Conservation (phyloP, 1,139 yeast species). For the Yamadazyma blattariae region DNA sequence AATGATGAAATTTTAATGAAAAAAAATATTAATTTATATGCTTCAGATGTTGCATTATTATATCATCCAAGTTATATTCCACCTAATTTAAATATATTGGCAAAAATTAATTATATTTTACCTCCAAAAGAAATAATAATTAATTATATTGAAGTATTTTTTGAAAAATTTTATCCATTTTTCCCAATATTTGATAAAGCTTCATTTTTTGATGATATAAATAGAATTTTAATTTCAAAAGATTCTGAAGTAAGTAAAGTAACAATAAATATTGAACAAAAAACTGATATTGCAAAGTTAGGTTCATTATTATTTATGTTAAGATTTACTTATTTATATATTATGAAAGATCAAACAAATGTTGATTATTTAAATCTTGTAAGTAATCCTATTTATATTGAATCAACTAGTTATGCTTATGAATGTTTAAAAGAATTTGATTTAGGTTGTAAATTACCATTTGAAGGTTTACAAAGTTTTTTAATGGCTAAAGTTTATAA, state of each 20-base stretch:
- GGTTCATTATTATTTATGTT: conserved; percentile 23
- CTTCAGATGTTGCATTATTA: conserved; percentile 4
- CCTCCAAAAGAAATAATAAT: conserved; percentile 12
- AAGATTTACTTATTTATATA: conserved; percentile 25
- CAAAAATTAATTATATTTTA: conserved; percentile 5
- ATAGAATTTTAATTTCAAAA: conserved; percentile 12
- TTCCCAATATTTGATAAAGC: conserved; percentile 48
- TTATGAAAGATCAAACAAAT: conserved; percentile 10
- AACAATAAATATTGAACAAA: conserved; percentile 20
- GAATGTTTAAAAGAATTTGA: conserved; percentile 36
- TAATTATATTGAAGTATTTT: conserved; percentile 25
- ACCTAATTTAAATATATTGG: conserved; percentile 3
- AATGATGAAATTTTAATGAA: conserved; percentile 5
- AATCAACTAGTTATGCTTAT: conserved; percentile 28
- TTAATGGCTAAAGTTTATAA: conserved; percentile 27
- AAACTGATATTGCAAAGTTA: conserved; percentile 25
- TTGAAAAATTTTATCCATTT: conserved; percentile 39
- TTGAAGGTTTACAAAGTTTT: conserved; percentile 48
- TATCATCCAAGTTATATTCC: conserved; percentile 10
- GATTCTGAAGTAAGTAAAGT: conserved; percentile 5
- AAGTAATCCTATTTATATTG: conserved; percentile 26
- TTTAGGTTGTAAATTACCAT: conserved; percentile 35
- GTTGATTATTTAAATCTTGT: conserved; percentile 13
- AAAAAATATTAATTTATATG: conserved; percentile 8
- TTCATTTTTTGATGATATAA: conserved; percentile 18